Evolutionary conservation across 768 basidiomycete species (phyloP).

Genomic region (Daedaleopsis nitida): DNA sequence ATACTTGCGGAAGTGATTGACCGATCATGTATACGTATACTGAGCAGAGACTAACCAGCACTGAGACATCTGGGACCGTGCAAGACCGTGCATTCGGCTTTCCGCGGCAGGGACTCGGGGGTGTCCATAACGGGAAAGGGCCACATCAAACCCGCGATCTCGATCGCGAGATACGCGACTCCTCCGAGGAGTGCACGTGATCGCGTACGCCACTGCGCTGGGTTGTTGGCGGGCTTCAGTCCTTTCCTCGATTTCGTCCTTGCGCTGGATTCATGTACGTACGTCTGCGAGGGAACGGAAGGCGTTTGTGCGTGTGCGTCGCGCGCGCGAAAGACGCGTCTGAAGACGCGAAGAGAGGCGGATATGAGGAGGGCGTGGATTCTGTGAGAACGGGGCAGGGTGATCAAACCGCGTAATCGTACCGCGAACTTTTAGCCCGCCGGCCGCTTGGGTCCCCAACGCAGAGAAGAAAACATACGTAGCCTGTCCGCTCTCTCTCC

Average conservation of each 20-base stretch:
- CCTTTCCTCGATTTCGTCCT: background rate
- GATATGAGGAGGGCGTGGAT: constrained; percentile 1
- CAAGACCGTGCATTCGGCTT: too few relatives aligned
- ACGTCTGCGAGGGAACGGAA: background rate
- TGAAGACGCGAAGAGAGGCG: background rate
- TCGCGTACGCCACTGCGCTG: constrained; percentile 13
- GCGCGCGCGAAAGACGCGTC: background rate
- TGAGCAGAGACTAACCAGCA: too few relatives aligned
- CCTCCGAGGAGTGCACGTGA: constrained; percentile 16
- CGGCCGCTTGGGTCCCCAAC: constrained; percentile 6
- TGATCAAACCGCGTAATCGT: constrained; percentile 20
- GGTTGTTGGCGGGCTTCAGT: too few relatives aligned
- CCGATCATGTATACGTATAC: too few relatives aligned
- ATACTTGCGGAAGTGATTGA: too few relatives aligned
- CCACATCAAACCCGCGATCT: constrained; percentile 9
- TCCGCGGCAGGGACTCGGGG: background rate
- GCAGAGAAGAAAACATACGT: constrained; percentile 8
- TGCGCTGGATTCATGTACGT: background rate
- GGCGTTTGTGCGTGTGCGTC: background rate
- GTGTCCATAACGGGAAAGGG: background rate
- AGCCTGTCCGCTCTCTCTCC: constrained; percentile 6
- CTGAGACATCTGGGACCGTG: too few relatives aligned
- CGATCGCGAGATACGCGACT: constrained; percentile 17
- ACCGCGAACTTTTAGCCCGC: constrained; percentile 1
- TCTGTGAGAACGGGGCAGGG: constrained; percentile 3